Base-by-base conservation (phyloP, 140 eudicot species). In the Eryngium alpinum region DNA sequence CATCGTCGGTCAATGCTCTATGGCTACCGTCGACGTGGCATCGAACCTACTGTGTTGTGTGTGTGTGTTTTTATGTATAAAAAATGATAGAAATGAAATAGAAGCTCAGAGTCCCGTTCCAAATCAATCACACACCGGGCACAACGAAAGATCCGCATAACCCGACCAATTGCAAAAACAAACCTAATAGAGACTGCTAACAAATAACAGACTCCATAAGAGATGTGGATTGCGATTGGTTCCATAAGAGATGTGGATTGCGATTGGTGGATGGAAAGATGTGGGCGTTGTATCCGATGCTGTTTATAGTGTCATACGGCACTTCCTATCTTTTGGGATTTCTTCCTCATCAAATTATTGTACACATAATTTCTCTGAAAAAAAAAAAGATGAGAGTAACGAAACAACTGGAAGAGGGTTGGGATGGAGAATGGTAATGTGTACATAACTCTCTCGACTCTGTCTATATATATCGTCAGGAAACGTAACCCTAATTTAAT, bases 21-120 rank as follows among this genome's bases (percentile, higher is more conserved):
- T 76, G 6, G 90, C 93, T 91, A 86, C 91, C 90, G 90, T 72
- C 84, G 91, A 89, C 93, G 96, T 91, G 96, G 96, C 96, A 87
- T 91, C 87, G 85, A 84, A 90, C 92, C 96, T 29, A 38, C n/a
- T n/a, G n/a, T n/a, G n/a, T n/a, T n/a, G n/a, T n/a, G 46, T 38
- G 46, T 38, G 46, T 38, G 46, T 38, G 46, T 38, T 38, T 38
- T 2, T 38, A 7, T 38, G 46, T 38, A 38, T 38, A 2, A 38
- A 38, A 38, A 38, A 38, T 38, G n/a, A n/a, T n/a, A n/a, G n/a
- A 29, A 33, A 4, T 46, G 3, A 19, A 4, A 34, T 29, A 24
- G 80, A 66, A 73, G 83, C 97, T 91, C 97, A 91, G 97, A 87
- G 91, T 85, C 94, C 97, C 97, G 97, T 91, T 89, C 67, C 88